These are phyloP conservation scores for Zymoseptoria ardabiliae DNA, from an alignment of 2,329 filamentous ascomycete genomes.

Conservation along the genomic window DNA sequence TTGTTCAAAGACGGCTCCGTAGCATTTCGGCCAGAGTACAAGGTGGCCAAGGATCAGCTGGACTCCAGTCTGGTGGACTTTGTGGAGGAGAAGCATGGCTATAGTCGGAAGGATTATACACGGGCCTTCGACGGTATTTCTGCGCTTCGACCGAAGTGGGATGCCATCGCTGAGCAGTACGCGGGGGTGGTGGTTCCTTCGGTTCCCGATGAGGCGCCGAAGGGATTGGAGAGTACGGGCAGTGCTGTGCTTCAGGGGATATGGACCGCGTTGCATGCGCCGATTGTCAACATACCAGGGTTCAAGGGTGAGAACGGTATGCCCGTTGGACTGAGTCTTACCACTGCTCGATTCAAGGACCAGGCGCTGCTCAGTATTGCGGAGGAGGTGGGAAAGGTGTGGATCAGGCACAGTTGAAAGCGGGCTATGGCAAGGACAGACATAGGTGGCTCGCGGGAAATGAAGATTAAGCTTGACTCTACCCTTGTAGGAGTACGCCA, in stretches of 20 bases:
- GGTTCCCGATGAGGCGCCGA: constrained; percentile 52
- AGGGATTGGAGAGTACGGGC: constrained; percentile 49
- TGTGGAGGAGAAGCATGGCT: constrained; percentile 43
- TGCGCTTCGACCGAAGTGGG: constrained; percentile 47
- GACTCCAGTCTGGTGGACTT: constrained; percentile 40
- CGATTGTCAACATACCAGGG: constrained; percentile 57
- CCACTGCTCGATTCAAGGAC: constrained; percentile 42
- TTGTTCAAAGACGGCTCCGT: constrained; percentile 47
- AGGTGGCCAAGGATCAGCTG: constrained; percentile 42
- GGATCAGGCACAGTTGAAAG: background rate
- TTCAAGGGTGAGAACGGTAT: constrained; percentile 51
- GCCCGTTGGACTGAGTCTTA: constrained; percentile 53
- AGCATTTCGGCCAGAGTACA: constrained; percentile 50
- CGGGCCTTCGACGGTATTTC: constrained; percentile 51
- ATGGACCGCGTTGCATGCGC: constrained; percentile 46
- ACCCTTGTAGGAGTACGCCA: no score
- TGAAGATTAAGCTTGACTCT: no score
- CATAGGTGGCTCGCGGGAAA: no score
- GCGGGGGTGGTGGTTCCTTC: constrained; percentile 53
- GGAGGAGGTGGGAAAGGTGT: constrained; percentile 37
- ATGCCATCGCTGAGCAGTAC: constrained; percentile 46
- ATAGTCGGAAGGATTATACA: constrained; percentile 44
- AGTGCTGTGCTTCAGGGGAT: constrained; percentile 37
- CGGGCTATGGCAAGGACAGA: background rate
- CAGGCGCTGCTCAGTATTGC: constrained; percentile 36